These are phyloP conservation scores for Monilinia fructigena DNA, from an alignment of 2,329 filamentous ascomycete genomes.

Conservation along the genomic window DNA sequence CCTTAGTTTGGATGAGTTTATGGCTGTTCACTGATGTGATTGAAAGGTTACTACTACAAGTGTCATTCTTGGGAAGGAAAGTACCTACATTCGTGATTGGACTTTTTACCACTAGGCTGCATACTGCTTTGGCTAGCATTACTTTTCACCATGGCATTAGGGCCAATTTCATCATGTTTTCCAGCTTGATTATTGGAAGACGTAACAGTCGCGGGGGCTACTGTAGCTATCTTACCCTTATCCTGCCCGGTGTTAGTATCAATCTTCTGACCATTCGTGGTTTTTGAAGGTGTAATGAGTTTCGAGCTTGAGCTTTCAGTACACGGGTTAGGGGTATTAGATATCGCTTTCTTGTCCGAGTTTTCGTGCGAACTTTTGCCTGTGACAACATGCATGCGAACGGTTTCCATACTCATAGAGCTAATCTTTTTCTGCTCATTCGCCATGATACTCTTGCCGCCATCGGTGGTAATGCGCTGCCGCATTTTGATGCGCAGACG, in stretches of 20 bases:
- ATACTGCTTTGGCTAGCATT: slow-evolving; percentile 2
- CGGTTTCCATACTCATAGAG: neutral
- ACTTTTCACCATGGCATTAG: neutral
- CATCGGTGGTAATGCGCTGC: slow-evolving; percentile 10
- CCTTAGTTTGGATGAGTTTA: slow-evolving; percentile 1
- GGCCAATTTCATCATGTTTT: slow-evolving; percentile 3
- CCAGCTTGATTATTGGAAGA: slow-evolving; percentile 2
- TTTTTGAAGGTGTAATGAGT: slow-evolving; percentile 6
- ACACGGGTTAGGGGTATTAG: neutral
- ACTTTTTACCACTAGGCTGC: slow-evolving; percentile 1
- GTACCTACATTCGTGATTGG: slow-evolving; percentile 2
- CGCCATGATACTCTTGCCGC: slow-evolving; percentile 9
- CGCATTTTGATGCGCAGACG: slow-evolving; percentile 2
- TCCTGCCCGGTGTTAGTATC: neutral
- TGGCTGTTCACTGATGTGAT: slow-evolving; percentile 1
- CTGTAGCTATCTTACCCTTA: slow-evolving; percentile 1
- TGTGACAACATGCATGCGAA: slow-evolving; percentile 6
- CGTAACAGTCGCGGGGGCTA: neutral
- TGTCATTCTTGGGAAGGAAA: slow-evolving; percentile 1
- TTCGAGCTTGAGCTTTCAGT: slow-evolving; percentile 1
- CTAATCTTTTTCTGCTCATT: neutral
- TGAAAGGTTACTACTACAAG: slow-evolving; percentile 5
- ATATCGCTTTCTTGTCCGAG: slow-evolving; percentile 7
- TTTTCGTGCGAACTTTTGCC: slow-evolving; percentile 9
- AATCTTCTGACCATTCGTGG: neutral